A percentile compares a stretch with the other conserved stretches of the same genome.
Conservation (phyloP, 73 alveolate genomes). For the Breviolum minutum region DNA sequence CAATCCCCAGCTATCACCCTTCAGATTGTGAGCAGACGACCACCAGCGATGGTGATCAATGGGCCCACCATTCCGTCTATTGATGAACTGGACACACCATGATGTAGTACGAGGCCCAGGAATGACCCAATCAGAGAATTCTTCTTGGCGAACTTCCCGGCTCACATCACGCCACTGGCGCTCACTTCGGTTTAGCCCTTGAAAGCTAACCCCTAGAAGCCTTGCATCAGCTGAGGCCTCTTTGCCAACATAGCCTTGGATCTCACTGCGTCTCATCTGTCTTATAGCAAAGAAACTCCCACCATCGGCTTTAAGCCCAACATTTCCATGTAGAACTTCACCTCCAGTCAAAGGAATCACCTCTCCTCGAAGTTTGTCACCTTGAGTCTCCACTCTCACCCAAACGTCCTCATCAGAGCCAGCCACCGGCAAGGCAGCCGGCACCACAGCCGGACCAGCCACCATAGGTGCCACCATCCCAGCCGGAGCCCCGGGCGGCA, state of each 20-base stretch:
- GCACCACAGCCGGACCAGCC: background rate
- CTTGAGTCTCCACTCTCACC: constrained; percentile 18
- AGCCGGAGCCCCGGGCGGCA: background rate
- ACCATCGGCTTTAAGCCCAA: background rate
- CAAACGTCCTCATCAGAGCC: background rate
- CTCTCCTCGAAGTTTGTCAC: background rate
- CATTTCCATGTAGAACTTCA: background rate
- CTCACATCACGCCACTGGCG: constrained; percentile 41
- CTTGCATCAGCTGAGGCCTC: constrained; percentile 33
- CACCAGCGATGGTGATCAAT: constrained; percentile 39
- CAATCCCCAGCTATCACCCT: constrained; percentile 46
- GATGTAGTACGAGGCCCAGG: constrained; percentile 37
- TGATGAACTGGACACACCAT: constrained; percentile 43
- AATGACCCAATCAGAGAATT: constrained; percentile 17
- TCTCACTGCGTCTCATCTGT: background rate
- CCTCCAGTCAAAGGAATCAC: background rate
- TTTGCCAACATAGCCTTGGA: background rate
- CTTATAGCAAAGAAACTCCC: background rate
- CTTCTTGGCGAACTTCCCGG: background rate
- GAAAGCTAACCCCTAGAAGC: background rate
- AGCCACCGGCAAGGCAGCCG: background rate
- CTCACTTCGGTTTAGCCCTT: constrained; percentile 2
- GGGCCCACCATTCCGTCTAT: constrained; percentile 38
- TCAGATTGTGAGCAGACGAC: background rate
- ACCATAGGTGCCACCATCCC: background rate